phyloP scores from a whole-genome alignment of 2,329 filamentous ascomycete species.

The Fusarium pininemorale region DNA sequence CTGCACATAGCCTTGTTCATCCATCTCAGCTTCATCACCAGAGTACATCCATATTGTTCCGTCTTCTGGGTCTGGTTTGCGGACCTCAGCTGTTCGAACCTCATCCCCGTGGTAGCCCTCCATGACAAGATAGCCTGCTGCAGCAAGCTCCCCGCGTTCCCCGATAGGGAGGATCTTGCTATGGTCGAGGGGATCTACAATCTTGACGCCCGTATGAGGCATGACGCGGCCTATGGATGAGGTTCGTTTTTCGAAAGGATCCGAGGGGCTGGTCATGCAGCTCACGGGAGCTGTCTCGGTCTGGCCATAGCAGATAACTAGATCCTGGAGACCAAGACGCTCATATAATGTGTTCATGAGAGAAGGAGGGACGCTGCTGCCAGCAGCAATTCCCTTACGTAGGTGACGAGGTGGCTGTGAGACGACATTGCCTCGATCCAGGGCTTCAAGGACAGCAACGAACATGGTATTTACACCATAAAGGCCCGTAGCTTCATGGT shows the following conservation, averaged over 20 bases:
- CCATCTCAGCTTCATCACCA: slow-evolving; percentile 91
- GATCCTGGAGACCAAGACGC: slow-evolving; percentile 77
- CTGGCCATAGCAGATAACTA: slow-evolving; percentile 97
- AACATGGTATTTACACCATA: slow-evolving; percentile 98
- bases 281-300: slow-evolving; percentile 85
- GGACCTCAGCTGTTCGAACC: slow-evolving; percentile 73
- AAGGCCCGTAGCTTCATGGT: slow-evolving; percentile 68
- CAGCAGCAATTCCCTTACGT: slow-evolving; percentile 90
- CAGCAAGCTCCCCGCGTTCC: slow-evolving; percentile 80
- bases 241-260: slow-evolving; percentile 77
- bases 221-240: slow-evolving; percentile 81
- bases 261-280: slow-evolving; percentile 83
- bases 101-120: slow-evolving; percentile 87
- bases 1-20: slow-evolving; percentile 80
- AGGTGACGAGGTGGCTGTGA: slow-evolving; percentile 53
- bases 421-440: slow-evolving; percentile 57
- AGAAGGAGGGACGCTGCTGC: slow-evolving; percentile 82
- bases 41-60: slow-evolving; percentile 85
- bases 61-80: slow-evolving; percentile 56
- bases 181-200: slow-evolving; percentile 76
- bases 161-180: slow-evolving; percentile 68
- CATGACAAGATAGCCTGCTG: slow-evolving; percentile 89
- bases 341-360: slow-evolving; percentile 81
- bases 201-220: slow-evolving; percentile 80
- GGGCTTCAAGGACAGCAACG: slow-evolving; percentile 81